A percentile compares a stretch with the other conserved stretches of the same genome.
These are phyloP conservation scores for Salvia miltiorrhiza DNA, from an alignment of 257 asterid genomes.

Conservation along the genomic window DNA sequence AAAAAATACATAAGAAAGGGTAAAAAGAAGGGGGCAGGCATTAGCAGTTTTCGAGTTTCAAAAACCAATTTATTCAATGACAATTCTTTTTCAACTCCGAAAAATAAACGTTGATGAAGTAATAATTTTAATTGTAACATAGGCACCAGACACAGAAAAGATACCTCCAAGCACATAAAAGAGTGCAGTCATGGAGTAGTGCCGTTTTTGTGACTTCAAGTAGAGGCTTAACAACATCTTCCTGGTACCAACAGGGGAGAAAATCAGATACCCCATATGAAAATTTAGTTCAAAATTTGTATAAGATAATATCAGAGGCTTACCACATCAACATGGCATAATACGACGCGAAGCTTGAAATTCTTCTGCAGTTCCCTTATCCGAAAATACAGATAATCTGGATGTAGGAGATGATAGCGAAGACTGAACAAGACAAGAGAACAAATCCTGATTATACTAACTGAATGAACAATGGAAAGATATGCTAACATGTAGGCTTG, in stretches of 20 bases:
- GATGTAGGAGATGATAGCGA: constrained; percentile 95
- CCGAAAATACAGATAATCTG: constrained; percentile 92
- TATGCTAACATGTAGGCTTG: too few relatives aligned
- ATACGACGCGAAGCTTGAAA: constrained; percentile 78
- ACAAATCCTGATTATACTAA: neutral
- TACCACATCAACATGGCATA: constrained; percentile 98
- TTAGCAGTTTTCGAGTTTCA: neutral
- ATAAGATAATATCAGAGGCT: constrained; percentile 23
- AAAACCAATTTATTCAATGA: constrained; percentile 7
- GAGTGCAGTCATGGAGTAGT: constrained; percentile 95
- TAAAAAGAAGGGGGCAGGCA: neutral
- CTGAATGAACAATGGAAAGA: neutral
- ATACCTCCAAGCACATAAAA: constrained; percentile 95
- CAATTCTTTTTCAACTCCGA: constrained; percentile 1
- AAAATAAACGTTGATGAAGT: neutral
- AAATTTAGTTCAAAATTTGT: neutral
- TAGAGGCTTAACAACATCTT: constrained; percentile 90
- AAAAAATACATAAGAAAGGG: neutral
- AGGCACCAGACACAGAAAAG: neutral
- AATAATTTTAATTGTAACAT: neutral
- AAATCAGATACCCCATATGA: constrained; percentile 15
- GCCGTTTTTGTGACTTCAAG: constrained; percentile 96
- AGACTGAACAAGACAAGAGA: constrained; percentile 54
- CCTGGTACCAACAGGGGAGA: constrained; percentile 51
- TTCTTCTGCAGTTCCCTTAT: constrained; percentile 93